Evolutionary conservation across 2,329 filamentous ascomycete genomes (phyloP).

Genomic region (Colletotrichum sp.): DNA sequence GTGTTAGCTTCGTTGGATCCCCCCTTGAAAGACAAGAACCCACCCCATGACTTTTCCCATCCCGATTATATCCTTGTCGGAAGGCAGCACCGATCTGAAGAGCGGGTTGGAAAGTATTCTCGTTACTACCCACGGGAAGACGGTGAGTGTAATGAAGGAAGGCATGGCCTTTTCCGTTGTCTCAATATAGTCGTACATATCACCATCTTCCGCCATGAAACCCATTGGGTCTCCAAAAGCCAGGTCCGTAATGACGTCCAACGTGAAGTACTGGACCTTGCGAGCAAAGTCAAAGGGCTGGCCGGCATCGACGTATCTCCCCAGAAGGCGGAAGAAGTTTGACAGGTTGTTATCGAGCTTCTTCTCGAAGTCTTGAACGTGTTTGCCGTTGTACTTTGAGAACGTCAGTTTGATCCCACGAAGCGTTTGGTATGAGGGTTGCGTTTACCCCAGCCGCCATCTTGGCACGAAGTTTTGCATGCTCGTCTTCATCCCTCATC

Average conservation of each 20-base stretch:
- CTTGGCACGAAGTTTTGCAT: slow-evolving; percentile 47
- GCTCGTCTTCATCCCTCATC: slow-evolving; percentile 48
- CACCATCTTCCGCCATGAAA: slow-evolving; percentile 47
- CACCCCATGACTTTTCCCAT: slow-evolving; percentile 50
- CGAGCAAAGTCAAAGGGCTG: slow-evolving; percentile 51
- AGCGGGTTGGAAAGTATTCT: slow-evolving; percentile 42
- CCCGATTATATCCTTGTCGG: slow-evolving; percentile 38
- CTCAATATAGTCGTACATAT: slow-evolving; percentile 51
- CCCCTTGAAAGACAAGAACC: slow-evolving; percentile 25
- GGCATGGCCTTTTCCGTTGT: slow-evolving; percentile 47
- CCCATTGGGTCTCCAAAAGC: slow-evolving; percentile 54
- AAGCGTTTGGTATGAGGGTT: not conserved
- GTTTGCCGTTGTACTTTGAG: slow-evolving; percentile 50
- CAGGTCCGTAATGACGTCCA: slow-evolving; percentile 58
- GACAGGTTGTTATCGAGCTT: slow-evolving; percentile 52
- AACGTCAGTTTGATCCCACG: not conserved
- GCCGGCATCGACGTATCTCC: slow-evolving; percentile 36
- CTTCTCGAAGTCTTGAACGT: slow-evolving; percentile 52
- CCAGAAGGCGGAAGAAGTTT: slow-evolving; percentile 48
- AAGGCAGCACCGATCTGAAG: slow-evolving; percentile 44
- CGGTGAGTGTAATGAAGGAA: slow-evolving; percentile 45
- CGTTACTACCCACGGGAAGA: slow-evolving; percentile 41
- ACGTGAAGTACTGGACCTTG: slow-evolving; percentile 54
- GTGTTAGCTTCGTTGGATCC: slow-evolving; percentile 32
- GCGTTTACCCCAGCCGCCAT: slow-evolving; percentile 52